These are phyloP conservation scores for Alternaria sp. DNA, from an alignment of 2,329 filamentous ascomycete genomes.

Conservation along the genomic window DNA sequence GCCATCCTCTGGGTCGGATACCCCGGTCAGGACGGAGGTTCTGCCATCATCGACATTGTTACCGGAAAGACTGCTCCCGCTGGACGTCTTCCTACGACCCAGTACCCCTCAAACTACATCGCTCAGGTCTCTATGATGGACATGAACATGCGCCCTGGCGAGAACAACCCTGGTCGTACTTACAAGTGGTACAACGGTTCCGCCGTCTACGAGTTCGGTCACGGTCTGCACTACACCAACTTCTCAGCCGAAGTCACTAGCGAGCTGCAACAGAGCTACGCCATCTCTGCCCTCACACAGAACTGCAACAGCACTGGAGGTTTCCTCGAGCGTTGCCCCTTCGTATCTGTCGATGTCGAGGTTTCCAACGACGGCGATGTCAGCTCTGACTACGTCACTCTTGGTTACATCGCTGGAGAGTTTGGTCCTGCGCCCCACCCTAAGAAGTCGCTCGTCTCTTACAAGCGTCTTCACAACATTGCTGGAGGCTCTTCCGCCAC, in stretches of 20 bases:
- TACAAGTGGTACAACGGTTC: conserved; percentile 64
- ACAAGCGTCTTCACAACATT: conserved; percentile 55
- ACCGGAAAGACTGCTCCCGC: conserved; percentile 61
- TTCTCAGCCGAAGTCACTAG: conserved; percentile 49
- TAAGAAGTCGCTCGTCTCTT: conserved; percentile 60
- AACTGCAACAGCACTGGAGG: conserved; percentile 45
- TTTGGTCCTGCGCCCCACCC: conserved; percentile 60
- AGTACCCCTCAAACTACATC: conserved; percentile 62
- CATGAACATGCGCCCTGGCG: conserved; percentile 61
- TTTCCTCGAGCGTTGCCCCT: conserved; percentile 51
- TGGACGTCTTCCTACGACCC: conserved; percentile 62
- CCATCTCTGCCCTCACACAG: conserved; percentile 20
- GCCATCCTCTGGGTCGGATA: conserved; percentile 66
- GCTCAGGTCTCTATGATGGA: conserved; percentile 61
- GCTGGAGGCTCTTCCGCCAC: conserved; percentile 41
- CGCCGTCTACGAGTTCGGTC: conserved; percentile 61
- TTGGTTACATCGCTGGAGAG: conserved; percentile 58
- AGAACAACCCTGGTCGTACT: conserved; percentile 59
- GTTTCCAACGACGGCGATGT: conserved; percentile 57
- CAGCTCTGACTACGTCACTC: conserved; percentile 61
- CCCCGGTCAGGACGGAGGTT: conserved; percentile 66
- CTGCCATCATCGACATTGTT: conserved; percentile 62
- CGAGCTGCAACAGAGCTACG: conserved; percentile 17
- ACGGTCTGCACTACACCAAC: conserved; percentile 65
- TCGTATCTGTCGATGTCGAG: conserved; percentile 49